Base-by-base conservation (phyloP, 148 eudicot genomes). In the Arctostaphylos glauca region DNA sequence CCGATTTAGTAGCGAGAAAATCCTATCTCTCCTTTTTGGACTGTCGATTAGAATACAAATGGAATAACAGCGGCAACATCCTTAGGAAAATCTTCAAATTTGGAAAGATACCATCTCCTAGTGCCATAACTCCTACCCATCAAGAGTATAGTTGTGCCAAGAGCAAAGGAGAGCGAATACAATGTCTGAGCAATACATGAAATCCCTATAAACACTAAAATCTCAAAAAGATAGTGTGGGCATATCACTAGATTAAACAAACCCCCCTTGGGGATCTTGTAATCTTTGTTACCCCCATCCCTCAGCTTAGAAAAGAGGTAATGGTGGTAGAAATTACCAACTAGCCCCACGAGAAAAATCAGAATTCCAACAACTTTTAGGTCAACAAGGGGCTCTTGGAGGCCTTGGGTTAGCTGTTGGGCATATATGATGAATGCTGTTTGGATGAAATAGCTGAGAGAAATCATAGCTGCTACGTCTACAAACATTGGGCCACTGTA, bases 71-170 rank as follows among this genome's bases (percentile, higher is more conserved):
- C 90, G 90, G 87, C 89, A 80, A 84, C 84, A 85, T 88, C 72
- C 55, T 70, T 78, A 6, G 92, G 92, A 43, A 93, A 93, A 73
- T 90, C 89, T 80, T 90, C 94, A 77, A 93, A 91, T 76, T 91
- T 93, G 43, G 91, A 88, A 73, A 78, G 13, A 80, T 93, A 91
- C 96, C 96, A 93, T 50, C 85, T 82, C 76, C 92, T 88, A 21
- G 94, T 91, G 59, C 91, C 93, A 60, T 84, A 84, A 84, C 96
- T 93, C 86, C 96, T 84, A 18, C 94, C 96, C 74, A 85, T 56
- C 90, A 85, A 72, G 19, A 54, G 78, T 3, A 68, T 31, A 8
- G 74, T 31, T 14, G 81, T 55, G 50, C 92, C 93, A 6, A 83
- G 41, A 4, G 89, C 79, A 72, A 84, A 88, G 8, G 87, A 76